Evolutionary conservation across 768 basidiomycete genomes (phyloP).

Genomic region (Amanita fuliginea): DNA sequence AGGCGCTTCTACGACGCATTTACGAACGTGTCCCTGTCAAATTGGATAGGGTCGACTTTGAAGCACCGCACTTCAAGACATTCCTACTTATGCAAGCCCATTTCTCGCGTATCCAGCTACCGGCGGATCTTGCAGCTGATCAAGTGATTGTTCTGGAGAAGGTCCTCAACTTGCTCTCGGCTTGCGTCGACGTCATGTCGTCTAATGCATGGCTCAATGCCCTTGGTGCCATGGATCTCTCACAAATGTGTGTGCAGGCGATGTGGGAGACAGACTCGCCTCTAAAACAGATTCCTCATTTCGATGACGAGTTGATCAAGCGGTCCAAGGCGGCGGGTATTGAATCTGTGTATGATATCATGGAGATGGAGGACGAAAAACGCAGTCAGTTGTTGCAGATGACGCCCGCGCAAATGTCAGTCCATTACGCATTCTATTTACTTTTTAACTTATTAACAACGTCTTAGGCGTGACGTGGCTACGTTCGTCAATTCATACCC

Average conservation of each 20-base stretch:
- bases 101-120: slow-evolving; percentile 86
- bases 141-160: slow-evolving; percentile 83
- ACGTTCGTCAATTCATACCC: slow-evolving; percentile 96
- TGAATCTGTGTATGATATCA: slow-evolving; percentile 92
- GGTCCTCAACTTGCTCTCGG: slow-evolving; percentile 82
- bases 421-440: slow-evolving; percentile 10
- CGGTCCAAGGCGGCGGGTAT: slow-evolving; percentile 76
- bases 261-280: slow-evolving; percentile 98
- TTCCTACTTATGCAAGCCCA: slow-evolving; percentile 95
- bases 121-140: slow-evolving; percentile 89
- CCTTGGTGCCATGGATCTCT: slow-evolving; percentile 92
- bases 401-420: slow-evolving; percentile 79
- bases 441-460: slow-evolving; percentile 8
- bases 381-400: slow-evolving; percentile 76
- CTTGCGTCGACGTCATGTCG: slow-evolving; percentile 97
- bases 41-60: slow-evolving; percentile 71
- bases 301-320: slow-evolving; percentile 81
- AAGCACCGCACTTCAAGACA: slow-evolving; percentile 96
- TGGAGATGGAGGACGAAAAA: slow-evolving; percentile 96
- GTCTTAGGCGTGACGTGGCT: slow-evolving; percentile 80
- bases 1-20: slow-evolving; percentile 70
- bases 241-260: slow-evolving; percentile 97
- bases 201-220: slow-evolving; percentile 94
- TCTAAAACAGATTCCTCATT: slow-evolving; percentile 93
- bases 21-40: slow-evolving; percentile 98